phyloP scores from a whole-genome alignment of 441 rosid species.

The Populus hybrid region DNA sequence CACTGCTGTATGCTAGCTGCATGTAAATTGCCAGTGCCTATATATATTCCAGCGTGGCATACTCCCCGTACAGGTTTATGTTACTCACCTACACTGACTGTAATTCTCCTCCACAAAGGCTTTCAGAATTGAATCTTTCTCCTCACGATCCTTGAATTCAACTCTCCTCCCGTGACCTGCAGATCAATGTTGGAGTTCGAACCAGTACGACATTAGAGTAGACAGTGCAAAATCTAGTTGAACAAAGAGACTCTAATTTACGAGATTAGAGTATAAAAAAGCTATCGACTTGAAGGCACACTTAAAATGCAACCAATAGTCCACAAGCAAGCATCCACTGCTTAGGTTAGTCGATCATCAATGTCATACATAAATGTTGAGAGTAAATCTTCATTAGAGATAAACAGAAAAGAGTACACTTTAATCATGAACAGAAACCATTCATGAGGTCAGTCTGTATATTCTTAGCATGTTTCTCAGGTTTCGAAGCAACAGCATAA shows the following conservation, averaged over 20 bases:
- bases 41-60: too few relatives aligned
- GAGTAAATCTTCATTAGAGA: too few relatives aligned
- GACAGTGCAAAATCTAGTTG: neutral
- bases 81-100: neutral
- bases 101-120: conserved; percentile 23
- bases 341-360: too few relatives aligned
- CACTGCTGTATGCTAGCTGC: too few relatives aligned
- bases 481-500: neutral
- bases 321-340: neutral
- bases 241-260: neutral
- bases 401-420: too few relatives aligned
- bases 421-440: too few relatives aligned
- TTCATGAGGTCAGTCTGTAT: too few relatives aligned
- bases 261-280: too few relatives aligned
- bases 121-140: conserved; percentile 30
- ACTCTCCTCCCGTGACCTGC: conserved; percentile 49
- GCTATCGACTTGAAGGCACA: neutral
- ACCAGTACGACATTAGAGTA: neutral
- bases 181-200: conserved; percentile 10
- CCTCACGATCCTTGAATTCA: conserved; percentile 35
- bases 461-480: neutral
- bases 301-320: too few relatives aligned
- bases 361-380: too few relatives aligned
- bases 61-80: neutral
- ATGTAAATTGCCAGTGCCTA: too few relatives aligned